These are phyloP conservation scores for Umbelopsis sp. DNA, from an alignment of 371 early-diverging fungal genomes.

Conservation along the genomic window DNA sequence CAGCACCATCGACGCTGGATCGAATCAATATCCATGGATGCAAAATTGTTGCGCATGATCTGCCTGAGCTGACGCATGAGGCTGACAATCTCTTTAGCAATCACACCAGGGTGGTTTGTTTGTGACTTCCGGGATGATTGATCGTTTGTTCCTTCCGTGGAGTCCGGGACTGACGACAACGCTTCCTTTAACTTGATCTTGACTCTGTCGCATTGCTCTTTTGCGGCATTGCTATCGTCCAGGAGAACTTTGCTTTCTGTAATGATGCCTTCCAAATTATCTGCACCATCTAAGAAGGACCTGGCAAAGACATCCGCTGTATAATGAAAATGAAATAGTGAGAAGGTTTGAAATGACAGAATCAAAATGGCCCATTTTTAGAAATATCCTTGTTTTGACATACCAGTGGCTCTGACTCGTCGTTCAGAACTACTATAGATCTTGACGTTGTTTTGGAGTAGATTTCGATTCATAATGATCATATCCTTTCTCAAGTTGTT, in stretches of 20 bases:
- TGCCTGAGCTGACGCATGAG: constrained; percentile 71
- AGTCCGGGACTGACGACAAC: constrained; percentile 43
- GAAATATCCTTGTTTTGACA: not conserved
- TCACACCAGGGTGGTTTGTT: constrained; percentile 48
- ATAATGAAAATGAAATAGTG: no score
- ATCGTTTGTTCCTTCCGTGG: constrained; percentile 29
- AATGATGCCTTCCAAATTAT: constrained; percentile 64
- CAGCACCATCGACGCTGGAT: constrained; percentile 83
- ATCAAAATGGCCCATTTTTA: not conserved
- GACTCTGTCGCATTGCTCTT: constrained; percentile 88
- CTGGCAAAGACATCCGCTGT: constrained; percentile 77
- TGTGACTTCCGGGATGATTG: constrained; percentile 31
- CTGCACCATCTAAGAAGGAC: constrained; percentile 68
- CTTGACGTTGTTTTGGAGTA: constrained; percentile 83
- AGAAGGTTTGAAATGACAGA: no score
- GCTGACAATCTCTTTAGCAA: constrained; percentile 72
- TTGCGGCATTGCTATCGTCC: constrained; percentile 94
- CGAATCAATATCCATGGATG: constrained; percentile 52
- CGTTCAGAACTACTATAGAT: constrained; percentile 88
- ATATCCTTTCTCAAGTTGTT: constrained; percentile 93
- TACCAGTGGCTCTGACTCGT: constrained; percentile 81
- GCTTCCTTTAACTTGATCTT: constrained; percentile 70
- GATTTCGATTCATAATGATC: constrained; percentile 79
- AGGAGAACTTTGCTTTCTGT: constrained; percentile 86
- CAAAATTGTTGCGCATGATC: constrained; percentile 82